phyloP scores from a whole-genome alignment of 345 rosid genomes.

The Orychophragmus violaceus region DNA sequence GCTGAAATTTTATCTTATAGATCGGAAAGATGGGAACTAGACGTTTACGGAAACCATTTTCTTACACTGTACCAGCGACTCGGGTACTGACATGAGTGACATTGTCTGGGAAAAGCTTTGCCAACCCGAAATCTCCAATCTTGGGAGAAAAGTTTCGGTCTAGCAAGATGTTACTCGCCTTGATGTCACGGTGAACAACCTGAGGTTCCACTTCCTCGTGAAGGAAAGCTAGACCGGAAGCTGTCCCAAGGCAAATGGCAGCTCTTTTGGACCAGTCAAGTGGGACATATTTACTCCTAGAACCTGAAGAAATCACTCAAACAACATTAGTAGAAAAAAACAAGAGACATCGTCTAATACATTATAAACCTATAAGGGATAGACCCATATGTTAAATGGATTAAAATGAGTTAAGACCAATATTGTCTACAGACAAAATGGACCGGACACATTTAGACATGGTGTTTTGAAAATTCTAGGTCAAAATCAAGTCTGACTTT shows the following conservation, averaged over 20 bases:
- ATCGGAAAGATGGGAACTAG: neutral
- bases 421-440: too few relatives aligned
- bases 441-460: too few relatives aligned
- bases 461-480: too few relatives aligned
- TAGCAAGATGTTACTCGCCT: constrained; percentile 90
- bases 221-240: constrained; percentile 76
- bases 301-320: constrained; percentile 32
- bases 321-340: neutral
- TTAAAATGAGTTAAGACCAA: too few relatives aligned
- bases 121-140: constrained; percentile 95
- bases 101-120: constrained; percentile 90
- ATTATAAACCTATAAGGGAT: too few relatives aligned
- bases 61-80: constrained; percentile 94
- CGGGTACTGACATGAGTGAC: constrained; percentile 93
- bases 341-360: neutral
- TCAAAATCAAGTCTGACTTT: too few relatives aligned
- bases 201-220: constrained; percentile 79
- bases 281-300: constrained; percentile 35
- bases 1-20: neutral
- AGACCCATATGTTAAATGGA: too few relatives aligned
- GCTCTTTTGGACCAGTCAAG: constrained; percentile 77
- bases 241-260: constrained; percentile 75
- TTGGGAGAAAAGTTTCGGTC: constrained; percentile 73
- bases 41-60: neutral
- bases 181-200: constrained; percentile 93